Evolutionary conservation across 805 yeast species (phyloP), one percentile per base, ranked within the genome.

Genomic region (Barnettozyma sucrosica): DNA sequence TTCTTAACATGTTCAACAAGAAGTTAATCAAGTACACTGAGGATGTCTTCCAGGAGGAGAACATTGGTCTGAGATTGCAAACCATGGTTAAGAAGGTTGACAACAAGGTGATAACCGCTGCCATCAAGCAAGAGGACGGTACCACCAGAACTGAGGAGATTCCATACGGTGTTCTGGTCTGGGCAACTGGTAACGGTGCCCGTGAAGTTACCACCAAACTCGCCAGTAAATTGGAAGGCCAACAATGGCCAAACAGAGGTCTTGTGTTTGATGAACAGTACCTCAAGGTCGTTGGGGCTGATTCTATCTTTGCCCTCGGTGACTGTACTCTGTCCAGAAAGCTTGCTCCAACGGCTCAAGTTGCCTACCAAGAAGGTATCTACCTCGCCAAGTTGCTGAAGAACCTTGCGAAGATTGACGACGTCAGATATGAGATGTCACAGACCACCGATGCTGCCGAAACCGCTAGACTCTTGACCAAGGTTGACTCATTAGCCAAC

Each of bases 131-230:
- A 34, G 77, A 80, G 33, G 89, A 87, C 58, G 97, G 96, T 18
- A 63, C 82, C 10, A 71, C 82, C 53, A 79, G 78, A 26, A 73
- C 68, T 60, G 64, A 64, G 41, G 64, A 56, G 25, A 75, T 90
- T 64, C 96, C 96, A 47, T 90, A 89, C 67, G 97, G 97, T 63
- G 76, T 89, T 61, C 78, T 90, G 58, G 92, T 90, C 56, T 90
- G 97, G 97, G 97, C 97, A 46, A 90, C 96, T 50, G 97, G 97
- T 71, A 89, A 89, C 70, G 86, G 89, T 54, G 88, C 89, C 50
- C 82, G 97, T 70, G 79, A 80, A 39, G 70, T 90, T 34, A 75
- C 84, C 44, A 74, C 82, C 49, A 79, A 80, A 58, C 74, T 90
- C 54, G 77, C 85, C 62, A 67, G 79, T 44, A 78, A 80, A 68